Percentiles rank a stretch among this genome's conserved stretches.
Conservation (phyloP, 2,329 filamentous ascomycete species). For the Xylaria sp. region DNA sequence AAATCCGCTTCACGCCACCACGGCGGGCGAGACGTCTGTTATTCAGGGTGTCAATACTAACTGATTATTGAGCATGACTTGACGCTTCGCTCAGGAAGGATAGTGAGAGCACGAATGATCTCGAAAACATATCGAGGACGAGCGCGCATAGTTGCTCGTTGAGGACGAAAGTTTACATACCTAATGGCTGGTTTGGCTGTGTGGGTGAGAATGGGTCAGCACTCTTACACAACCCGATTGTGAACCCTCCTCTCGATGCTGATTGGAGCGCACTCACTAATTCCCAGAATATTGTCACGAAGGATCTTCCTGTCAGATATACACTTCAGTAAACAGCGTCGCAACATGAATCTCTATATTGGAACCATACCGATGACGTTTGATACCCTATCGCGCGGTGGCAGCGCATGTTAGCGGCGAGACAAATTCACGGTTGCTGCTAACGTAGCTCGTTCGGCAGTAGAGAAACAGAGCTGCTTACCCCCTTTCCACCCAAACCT, state of each 20-base stretch:
- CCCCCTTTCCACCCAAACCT: slow-evolving; percentile 45
- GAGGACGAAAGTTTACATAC: slow-evolving; percentile 50
- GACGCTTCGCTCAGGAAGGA: background rate
- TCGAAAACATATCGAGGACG: background rate
- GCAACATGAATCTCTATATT: slow-evolving; percentile 7
- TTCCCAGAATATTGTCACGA: slow-evolving; percentile 49
- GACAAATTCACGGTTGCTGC: slow-evolving; percentile 10
- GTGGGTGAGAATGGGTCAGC: slow-evolving; percentile 34
- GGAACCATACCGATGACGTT: slow-evolving; percentile 44
- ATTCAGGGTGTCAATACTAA: slow-evolving; percentile 19
- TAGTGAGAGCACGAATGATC: too few species aligned
- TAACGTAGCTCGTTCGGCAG: background rate
- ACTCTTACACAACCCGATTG: background rate
- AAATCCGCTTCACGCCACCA: slow-evolving; percentile 81
- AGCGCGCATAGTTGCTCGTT: background rate
- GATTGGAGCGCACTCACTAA: slow-evolving; percentile 45
- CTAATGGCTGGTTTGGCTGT: slow-evolving; percentile 66
- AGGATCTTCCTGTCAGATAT: slow-evolving; percentile 46
- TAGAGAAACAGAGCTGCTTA: slow-evolving; percentile 31
- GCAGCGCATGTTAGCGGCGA: slow-evolving; percentile 28
- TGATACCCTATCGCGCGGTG: slow-evolving; percentile 40
- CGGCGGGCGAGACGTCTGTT: slow-evolving; percentile 75
- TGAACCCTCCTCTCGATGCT: slow-evolving; percentile 7
- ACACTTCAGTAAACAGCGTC: slow-evolving; percentile 7
- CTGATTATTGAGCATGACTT: background rate